Base-by-base conservation (phyloP, 129 eudicot species). In the Helichrysum umbraculigerum region DNA sequence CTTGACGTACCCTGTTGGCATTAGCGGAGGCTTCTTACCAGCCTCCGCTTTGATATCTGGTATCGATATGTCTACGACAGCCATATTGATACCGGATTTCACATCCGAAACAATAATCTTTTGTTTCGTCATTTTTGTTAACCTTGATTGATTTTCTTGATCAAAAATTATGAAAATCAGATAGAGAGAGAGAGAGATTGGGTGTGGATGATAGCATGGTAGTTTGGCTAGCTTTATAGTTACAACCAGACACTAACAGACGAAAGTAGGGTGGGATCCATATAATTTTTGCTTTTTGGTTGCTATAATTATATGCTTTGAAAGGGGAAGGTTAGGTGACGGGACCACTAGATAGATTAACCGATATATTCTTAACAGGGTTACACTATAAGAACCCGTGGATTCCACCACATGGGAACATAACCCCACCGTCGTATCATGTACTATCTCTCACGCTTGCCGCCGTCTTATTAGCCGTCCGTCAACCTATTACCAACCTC, bases 11-110 rank as follows among this genome's bases (percentile, higher is more conserved):
- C 84, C 84, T 3, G 0, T 25, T 1, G 93, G 90, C 32, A 68
- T 86, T 50, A 84, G 74, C 70, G 96, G 92, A 15, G 98, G 98
- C 68, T 89, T 94, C 73, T 84, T 92, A 37, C 70, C 82, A 42
- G 77, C 81, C 63, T 87, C 89, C 71, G 88, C 4, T 33, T 83
- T 30, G 73, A 87, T 85, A 4, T 83, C 62, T 7, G 88, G 66
- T 37, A 78, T 83, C 1, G 89, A 74, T 20, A 86, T 86, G 66
- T 78, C 85, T 71, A 84, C 57, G 56, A 78, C 78, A 19, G 87
- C 81, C 87, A 76, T 63, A 62, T 86, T 79, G 28, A 81, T 71
- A 0, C 78, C 85, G 28, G 91, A 70, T 30, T 78, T 83, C 1
- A 79, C 22, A 21, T 84, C 96, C 0, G 88, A 76, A 32, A 84